Conservation (phyloP, 2,329 filamentous ascomycete species). For the Magnaporthiopsis incrustans region DNA sequence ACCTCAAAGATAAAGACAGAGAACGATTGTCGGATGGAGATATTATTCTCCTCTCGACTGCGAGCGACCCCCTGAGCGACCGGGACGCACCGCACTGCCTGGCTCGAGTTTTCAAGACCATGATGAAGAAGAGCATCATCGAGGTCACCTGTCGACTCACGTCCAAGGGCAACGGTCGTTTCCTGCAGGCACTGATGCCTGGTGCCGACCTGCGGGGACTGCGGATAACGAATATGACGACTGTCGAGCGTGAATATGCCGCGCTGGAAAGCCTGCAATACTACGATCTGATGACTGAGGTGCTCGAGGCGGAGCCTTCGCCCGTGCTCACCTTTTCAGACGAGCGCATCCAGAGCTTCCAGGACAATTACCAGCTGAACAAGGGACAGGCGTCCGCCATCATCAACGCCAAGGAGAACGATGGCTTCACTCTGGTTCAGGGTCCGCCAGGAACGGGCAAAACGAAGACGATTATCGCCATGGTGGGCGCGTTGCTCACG, state of each 20-base stretch:
- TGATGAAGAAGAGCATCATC: constrained; percentile 69
- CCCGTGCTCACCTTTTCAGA: constrained; percentile 76
- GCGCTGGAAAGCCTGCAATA: constrained; percentile 86
- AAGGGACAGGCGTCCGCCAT: constrained; percentile 85
- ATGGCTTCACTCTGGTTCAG: constrained; percentile 94
- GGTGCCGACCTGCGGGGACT: constrained; percentile 63
- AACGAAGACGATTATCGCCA: constrained; percentile 95
- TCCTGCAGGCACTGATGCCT: constrained; percentile 57
- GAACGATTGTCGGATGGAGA: constrained; percentile 66
- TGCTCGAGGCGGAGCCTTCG: constrained; percentile 77
- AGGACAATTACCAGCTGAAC: constrained; percentile 77
- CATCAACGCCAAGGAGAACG: constrained; percentile 85
- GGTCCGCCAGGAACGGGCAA: constrained; percentile 95
- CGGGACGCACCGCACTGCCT: constrained; percentile 69
- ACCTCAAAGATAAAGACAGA: constrained; percentile 50
- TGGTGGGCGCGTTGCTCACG: constrained; percentile 80
- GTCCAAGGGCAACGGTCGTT: constrained; percentile 49
- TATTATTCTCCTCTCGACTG: constrained; percentile 76
- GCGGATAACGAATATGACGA: constrained; percentile 88
- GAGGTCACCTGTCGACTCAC: constrained; percentile 84
- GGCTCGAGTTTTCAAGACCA: constrained; percentile 72
- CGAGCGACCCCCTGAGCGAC: constrained; percentile 59
- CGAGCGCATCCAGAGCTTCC: constrained; percentile 59
- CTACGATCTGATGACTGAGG: constrained; percentile 92
- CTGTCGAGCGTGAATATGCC: constrained; percentile 91